phyloP scores from a whole-genome alignment of 345 rosid genomes.

The Psidium guajava region DNA sequence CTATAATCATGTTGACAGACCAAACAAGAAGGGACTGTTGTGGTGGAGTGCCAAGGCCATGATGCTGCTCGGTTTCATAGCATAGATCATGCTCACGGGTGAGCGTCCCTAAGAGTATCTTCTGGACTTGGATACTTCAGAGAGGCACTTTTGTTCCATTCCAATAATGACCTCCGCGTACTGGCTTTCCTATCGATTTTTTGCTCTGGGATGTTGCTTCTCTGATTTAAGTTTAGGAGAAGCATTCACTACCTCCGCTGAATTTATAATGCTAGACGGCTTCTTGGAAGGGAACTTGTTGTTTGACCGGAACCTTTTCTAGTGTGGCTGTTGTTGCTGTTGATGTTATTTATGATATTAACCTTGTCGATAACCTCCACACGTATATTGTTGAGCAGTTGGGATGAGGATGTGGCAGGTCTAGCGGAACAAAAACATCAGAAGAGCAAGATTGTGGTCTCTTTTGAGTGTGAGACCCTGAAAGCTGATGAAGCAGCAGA shows the following conservation, averaged over 20 bases:
- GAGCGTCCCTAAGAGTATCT: background rate
- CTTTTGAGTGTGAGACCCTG: conserved; percentile 82
- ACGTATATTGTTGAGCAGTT: conserved; percentile 24
- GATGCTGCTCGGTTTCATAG: conserved; percentile 80
- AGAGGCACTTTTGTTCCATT: background rate
- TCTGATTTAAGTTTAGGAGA: background rate
- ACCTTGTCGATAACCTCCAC: background rate
- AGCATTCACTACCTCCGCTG: background rate
- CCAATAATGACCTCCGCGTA: background rate
- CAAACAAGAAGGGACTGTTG: conserved; percentile 53
- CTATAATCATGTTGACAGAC: conserved; percentile 16
- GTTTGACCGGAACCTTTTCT: background rate
- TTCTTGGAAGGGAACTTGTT: background rate
- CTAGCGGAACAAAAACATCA: conserved; percentile 56
- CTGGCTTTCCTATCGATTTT: background rate
- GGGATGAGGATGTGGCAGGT: conserved; percentile 72
- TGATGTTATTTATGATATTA: background rate
- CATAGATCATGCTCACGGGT: conserved; percentile 86
- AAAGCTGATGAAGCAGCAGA: conserved; percentile 90
- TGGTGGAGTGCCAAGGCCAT: conserved; percentile 92
- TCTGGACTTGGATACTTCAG: background rate
- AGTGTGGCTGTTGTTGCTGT: background rate
- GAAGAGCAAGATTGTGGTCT: conserved; percentile 50
- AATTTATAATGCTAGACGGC: background rate
- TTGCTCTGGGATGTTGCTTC: background rate